Evolutionary conservation across 495 filamentous ascomycete species (phyloP).

Genomic region (Elaphomyces granulatus): DNA sequence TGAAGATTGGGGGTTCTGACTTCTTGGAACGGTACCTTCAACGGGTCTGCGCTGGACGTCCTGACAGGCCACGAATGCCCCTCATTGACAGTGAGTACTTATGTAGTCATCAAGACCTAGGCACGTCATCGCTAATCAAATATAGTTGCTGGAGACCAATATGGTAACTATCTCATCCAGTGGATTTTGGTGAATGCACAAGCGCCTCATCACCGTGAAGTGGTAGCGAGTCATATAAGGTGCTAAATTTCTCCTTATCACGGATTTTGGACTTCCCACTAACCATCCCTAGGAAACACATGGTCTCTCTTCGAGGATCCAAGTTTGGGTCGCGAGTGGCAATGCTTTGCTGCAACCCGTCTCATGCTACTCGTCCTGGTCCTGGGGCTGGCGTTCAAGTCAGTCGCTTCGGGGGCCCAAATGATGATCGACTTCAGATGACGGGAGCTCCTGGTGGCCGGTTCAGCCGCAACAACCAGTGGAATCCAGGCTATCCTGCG

Average conservation of each 20-base stretch:
- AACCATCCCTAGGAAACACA: constrained; percentile 57
- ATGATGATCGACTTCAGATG: constrained; percentile 26
- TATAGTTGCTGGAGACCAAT: constrained; percentile 86
- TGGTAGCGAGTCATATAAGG: constrained; percentile 86
- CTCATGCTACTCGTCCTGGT: constrained; percentile 68
- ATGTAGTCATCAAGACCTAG: neutral
- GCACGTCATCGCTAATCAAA: neutral
- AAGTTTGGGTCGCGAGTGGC: constrained; percentile 97
- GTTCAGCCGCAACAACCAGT: constrained; percentile 25
- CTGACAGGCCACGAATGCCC: constrained; percentile 87
- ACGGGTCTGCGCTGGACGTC: constrained; percentile 78
- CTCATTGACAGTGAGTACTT: constrained; percentile 72
- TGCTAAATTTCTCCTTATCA: constrained; percentile 14
- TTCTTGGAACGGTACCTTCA: constrained; percentile 89
- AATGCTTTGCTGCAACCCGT: constrained; percentile 96
- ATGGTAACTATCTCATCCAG: constrained; percentile 96
- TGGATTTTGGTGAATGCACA: constrained; percentile 86
- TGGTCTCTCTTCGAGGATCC: constrained; percentile 95
- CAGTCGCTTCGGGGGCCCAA: constrained; percentile 43
- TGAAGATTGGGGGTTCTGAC: constrained; percentile 87
- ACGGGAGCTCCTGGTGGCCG: constrained; percentile 18
- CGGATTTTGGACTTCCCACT: constrained; percentile 3
- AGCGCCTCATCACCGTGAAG: constrained; percentile 75
- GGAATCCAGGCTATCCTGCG: constrained; percentile 24
- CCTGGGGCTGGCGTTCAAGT: constrained; percentile 56